Evolutionary conservation across 441 rosid species (phyloP).

Genomic region (Geranium incanum): DNA sequence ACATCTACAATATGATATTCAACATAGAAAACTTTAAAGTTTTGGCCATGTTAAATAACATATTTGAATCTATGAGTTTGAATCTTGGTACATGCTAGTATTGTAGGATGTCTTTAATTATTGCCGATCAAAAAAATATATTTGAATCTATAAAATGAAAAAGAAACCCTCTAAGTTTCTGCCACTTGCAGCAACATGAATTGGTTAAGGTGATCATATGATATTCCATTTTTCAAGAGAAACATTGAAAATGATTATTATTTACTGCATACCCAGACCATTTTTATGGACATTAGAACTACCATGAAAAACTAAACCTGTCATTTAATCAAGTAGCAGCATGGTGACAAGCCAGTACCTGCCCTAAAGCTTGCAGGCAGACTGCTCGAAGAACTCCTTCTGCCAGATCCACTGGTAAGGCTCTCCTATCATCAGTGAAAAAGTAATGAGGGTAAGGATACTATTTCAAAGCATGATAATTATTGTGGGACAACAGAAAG

Average conservation of each 20-base stretch:
- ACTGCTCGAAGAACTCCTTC: slow-evolving; percentile 91
- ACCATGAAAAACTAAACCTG: not conserved
- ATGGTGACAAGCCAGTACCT: slow-evolving; percentile 42
- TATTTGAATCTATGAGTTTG: no score
- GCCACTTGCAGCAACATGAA: no score
- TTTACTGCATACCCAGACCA: no score
- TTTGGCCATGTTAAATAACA: no score
- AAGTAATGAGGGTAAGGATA: not conserved
- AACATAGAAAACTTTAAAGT: no score
- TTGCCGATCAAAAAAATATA: no score
- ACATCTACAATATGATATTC: no score
- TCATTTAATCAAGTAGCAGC: not conserved
- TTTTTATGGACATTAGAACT: no score
- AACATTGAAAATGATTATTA: not conserved
- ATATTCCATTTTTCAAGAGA: not conserved
- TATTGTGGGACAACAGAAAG: not conserved
- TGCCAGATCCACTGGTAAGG: slow-evolving; percentile 80
- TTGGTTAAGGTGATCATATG: not conserved
- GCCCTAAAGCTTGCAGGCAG: slow-evolving; percentile 92
- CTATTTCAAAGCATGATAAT: not conserved
- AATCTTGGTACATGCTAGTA: no score
- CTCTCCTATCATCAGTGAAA: slow-evolving; percentile 49
- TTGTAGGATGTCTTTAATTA: no score
- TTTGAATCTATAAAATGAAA: no score
- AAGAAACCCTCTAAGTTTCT: no score